These are phyloP conservation scores for Verticillium zaregamsianum DNA, from an alignment of 2,329 filamentous ascomycete genomes.

Conservation along the genomic window DNA sequence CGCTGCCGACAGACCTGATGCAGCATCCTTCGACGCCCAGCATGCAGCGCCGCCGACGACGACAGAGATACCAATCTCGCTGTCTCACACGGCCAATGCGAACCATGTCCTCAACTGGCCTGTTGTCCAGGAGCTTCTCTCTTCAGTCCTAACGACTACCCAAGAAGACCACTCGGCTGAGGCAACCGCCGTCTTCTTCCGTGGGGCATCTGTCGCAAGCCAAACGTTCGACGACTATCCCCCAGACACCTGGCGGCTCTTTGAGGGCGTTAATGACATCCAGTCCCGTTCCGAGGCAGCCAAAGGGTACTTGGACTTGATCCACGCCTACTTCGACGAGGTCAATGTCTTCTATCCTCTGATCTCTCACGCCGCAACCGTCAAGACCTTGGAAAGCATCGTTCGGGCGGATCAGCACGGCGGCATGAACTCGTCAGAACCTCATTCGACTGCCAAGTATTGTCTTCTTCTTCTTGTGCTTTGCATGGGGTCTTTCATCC, in stretches of 20 bases:
- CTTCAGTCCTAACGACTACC: background rate
- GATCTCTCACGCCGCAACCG: background rate
- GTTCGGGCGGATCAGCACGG: background rate
- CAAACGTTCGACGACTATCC: background rate
- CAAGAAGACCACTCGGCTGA: background rate
- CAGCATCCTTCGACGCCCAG: background rate
- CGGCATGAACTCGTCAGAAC: background rate
- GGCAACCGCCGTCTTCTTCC: background rate
- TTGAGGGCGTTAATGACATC: background rate
- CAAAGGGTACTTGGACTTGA: background rate
- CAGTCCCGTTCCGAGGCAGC: too few relatives aligned
- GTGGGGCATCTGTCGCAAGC: background rate
- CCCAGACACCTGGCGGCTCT: slow-evolving; percentile 13
- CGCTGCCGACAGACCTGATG: background rate
- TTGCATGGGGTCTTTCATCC: slow-evolving; percentile 10
- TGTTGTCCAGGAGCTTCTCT: slow-evolving; percentile 13
- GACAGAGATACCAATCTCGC: slow-evolving; percentile 11
- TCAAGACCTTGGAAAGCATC: background rate
- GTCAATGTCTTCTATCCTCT: slow-evolving; percentile 20
- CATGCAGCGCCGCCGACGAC: background rate
- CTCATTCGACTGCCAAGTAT: slow-evolving; percentile 1
- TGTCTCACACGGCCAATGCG: slow-evolving; percentile 18
- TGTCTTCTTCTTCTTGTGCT: slow-evolving; percentile 13
- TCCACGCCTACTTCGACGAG: slow-evolving; percentile 17
- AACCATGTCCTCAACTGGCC: slow-evolving; percentile 18